A percentile compares a stretch with the other conserved stretches of the same genome.
phyloP scores from a whole-genome alignment of 345 rosid genomes.

The Clausena lansium region DNA sequence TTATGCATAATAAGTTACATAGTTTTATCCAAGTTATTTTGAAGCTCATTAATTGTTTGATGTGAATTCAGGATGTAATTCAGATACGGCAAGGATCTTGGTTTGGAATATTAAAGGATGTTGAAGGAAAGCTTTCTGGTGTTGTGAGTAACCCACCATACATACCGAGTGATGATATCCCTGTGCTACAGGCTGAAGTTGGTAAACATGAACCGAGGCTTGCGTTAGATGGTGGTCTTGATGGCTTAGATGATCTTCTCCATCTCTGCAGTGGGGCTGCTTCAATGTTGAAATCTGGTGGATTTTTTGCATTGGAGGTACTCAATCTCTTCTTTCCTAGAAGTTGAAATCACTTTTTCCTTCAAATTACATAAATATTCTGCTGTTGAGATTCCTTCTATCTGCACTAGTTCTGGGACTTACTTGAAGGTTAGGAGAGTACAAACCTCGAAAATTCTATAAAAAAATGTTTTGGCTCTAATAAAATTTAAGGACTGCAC shows the following conservation, averaged over 20 bases:
- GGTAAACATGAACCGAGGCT: conserved; percentile 84
- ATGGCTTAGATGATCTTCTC: conserved; percentile 71
- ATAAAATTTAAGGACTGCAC: not conserved
- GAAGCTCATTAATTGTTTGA: not conserved
- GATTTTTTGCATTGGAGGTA: conserved; percentile 90
- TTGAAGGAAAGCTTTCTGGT: conserved; percentile 71
- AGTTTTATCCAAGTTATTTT: not conserved
- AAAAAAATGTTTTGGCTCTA: not conserved
- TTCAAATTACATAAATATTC: not conserved
- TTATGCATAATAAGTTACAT: not conserved
- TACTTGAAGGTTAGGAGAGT: not conserved
- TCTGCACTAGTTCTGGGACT: not conserved
- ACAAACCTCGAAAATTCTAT: not conserved
- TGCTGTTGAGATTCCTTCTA: too few species aligned
- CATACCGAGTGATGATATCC: conserved; percentile 65
- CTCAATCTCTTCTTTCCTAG: not conserved
- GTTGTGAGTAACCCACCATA: conserved; percentile 90
- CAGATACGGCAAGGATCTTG: conserved; percentile 81
- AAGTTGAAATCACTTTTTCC: not conserved
- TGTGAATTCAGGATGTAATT: conserved; percentile 44
- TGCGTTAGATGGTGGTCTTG: conserved; percentile 81
- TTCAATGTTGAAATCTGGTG: conserved; percentile 68
- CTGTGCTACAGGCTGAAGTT: conserved; percentile 83
- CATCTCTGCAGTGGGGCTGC: conserved; percentile 66
- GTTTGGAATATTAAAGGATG: conserved; percentile 69